Evolutionary conservation across 768 basidiomycete species (phyloP).

Genomic region (Tephrocybe sp.): DNA sequence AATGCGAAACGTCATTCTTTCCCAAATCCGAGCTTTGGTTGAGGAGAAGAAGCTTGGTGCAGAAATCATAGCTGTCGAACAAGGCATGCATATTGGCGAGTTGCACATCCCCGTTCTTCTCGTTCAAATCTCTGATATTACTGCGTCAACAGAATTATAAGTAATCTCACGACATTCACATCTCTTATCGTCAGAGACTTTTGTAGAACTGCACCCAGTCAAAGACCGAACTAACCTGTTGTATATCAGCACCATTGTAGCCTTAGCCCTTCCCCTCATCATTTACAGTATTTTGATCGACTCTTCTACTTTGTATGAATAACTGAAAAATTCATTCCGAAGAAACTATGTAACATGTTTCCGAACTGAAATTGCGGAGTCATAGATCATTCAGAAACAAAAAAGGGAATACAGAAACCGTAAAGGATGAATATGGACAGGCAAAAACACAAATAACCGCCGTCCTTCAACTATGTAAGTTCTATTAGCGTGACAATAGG

Average conservation of each 20-base stretch:
- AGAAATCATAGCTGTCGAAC: slow-evolving; percentile 67
- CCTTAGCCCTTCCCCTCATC: slow-evolving; percentile 29
- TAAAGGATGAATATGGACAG: slow-evolving; percentile 23
- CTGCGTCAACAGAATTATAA: slow-evolving; percentile 33
- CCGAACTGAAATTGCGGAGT: slow-evolving; percentile 4
- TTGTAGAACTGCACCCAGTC: background rate
- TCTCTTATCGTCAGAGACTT: too few species aligned
- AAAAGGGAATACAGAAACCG: slow-evolving; percentile 23
- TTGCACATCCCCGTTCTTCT: slow-evolving; percentile 13
- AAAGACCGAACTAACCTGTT: slow-evolving; percentile 16
- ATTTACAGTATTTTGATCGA: slow-evolving; percentile 5
- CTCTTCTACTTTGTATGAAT: too few species aligned
- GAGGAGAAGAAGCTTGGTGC: slow-evolving; percentile 64
- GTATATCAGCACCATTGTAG: slow-evolving; percentile 40
- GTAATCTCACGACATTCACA: too few species aligned
- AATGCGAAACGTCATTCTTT: slow-evolving; percentile 66
- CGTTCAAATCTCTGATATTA: background rate
- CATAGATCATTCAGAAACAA: slow-evolving; percentile 19
- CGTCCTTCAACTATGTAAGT: slow-evolving; percentile 34
- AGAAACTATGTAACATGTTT: background rate
- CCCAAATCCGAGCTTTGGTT: slow-evolving; percentile 70
- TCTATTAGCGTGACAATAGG: slow-evolving; percentile 27
- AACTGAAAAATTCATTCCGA: too few species aligned
- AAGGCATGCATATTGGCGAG: slow-evolving; percentile 83
- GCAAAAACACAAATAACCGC: slow-evolving; percentile 21